These are phyloP conservation scores for Mucor racemosus DNA, from an alignment of 371 early-diverging fungal genomes.

Conservation along the genomic window DNA sequence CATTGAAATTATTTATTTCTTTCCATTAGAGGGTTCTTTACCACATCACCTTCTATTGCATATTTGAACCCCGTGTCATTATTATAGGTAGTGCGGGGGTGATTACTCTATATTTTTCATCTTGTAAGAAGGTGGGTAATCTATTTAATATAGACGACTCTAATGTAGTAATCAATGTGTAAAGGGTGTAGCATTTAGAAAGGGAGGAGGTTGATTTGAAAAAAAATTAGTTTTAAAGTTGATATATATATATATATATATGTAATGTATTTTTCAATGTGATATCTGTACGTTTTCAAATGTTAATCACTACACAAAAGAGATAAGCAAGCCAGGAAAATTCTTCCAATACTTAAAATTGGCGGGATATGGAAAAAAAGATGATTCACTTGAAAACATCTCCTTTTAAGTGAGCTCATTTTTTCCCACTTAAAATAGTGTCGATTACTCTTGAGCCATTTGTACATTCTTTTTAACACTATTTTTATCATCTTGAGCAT, in stretches of 20 bases:
- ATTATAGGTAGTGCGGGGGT: constrained; percentile 17
- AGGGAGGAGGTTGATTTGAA: neutral
- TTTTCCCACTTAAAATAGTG: constrained; percentile 2
- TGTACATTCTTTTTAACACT: neutral
- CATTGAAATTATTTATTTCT: constrained; percentile 27
- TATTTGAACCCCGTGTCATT: constrained; percentile 12
- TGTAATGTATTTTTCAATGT: neutral
- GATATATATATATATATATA: neutral
- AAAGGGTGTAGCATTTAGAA: neutral
- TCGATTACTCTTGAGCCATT: neutral
- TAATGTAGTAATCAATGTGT: neutral
- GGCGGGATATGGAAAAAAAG: constrained; percentile 8
- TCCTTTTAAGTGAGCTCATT: neutral
- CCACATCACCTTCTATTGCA: neutral
- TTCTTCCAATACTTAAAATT: neutral
- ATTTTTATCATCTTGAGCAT: neutral
- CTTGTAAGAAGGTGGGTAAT: neutral
- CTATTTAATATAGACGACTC: neutral
- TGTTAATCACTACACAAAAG: neutral
- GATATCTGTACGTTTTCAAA: neutral
- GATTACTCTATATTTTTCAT: constrained; percentile 6
- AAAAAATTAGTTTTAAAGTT: neutral
- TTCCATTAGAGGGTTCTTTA: constrained; percentile 23
- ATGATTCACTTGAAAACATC: constrained; percentile 11
- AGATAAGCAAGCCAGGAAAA: neutral